phyloP scores from a whole-genome alignment of 352 stramenopile species.

The Phytophthora sp. region DNA sequence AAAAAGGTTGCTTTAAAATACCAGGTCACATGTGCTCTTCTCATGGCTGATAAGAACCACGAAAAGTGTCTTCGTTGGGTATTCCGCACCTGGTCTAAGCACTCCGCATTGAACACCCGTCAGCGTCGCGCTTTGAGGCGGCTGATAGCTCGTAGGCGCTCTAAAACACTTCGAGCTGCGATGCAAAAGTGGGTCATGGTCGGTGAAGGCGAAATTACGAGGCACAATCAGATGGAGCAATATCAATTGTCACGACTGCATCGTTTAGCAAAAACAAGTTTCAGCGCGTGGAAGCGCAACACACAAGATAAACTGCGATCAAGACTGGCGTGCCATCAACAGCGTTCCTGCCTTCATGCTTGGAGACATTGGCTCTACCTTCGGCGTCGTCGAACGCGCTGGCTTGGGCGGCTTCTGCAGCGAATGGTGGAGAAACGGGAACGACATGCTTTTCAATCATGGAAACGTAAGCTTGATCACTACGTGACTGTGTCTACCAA shows the following conservation, averaged over 20 bases:
- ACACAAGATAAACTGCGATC: slow-evolving; percentile 1
- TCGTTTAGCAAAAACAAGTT: background rate
- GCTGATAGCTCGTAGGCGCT: slow-evolving; percentile 6
- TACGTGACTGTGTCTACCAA: background rate
- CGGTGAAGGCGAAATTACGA: background rate
- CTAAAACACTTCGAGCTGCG: slow-evolving; percentile 2
- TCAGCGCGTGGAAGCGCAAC: slow-evolving; percentile 16
- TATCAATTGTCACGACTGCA: slow-evolving; percentile 2
- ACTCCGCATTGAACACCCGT: background rate
- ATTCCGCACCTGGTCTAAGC: slow-evolving; percentile 22
- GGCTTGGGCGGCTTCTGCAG: slow-evolving; percentile 19
- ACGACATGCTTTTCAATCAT: slow-evolving; percentile 24
- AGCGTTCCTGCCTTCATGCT: slow-evolving; percentile 14
- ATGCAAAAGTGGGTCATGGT: slow-evolving; percentile 13
- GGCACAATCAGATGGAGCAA: background rate
- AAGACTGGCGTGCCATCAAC: background rate
- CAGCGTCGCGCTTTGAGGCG: slow-evolving; percentile 9
- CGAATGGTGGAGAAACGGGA: slow-evolving; percentile 6
- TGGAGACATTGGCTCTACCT: slow-evolving; percentile 11
- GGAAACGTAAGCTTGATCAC: slow-evolving; percentile 22
- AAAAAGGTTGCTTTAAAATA: slow-evolving; percentile 32
- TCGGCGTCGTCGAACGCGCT: slow-evolving; percentile 2
- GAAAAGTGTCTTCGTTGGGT: slow-evolving; percentile 10
- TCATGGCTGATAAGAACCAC: slow-evolving; percentile 29
- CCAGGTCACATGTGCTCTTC: slow-evolving; percentile 39